These are phyloP conservation scores for Xerocomellus dryophilus DNA, from an alignment of 768 basidiomycete species.

Conservation along the genomic window DNA sequence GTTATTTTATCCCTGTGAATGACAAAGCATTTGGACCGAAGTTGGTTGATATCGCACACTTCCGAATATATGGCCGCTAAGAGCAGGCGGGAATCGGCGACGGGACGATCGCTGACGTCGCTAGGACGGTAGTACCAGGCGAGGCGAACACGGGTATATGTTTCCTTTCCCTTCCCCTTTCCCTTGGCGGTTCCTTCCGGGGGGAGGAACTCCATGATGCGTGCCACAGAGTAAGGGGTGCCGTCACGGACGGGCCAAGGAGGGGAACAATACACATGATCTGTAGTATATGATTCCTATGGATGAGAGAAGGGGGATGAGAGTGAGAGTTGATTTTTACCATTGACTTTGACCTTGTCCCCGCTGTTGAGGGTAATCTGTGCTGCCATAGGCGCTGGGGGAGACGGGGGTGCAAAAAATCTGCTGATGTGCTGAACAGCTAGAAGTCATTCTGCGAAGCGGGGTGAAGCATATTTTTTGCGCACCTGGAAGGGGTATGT, in stretches of 20 bases:
- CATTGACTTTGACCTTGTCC: conserved; percentile 82
- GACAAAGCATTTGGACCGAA: conserved; percentile 91
- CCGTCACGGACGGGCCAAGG: conserved; percentile 90
- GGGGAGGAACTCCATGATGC: conserved; percentile 95
- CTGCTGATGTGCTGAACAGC: conserved; percentile 8
- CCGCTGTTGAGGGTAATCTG: conserved; percentile 72
- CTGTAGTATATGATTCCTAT: conserved; percentile 47
- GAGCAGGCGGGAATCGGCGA: conserved; percentile 87
- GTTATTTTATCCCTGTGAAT: conserved; percentile 94
- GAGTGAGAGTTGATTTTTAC: conserved; percentile 43
- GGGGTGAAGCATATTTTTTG: conserved; percentile 16
- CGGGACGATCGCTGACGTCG: conserved; percentile 90
- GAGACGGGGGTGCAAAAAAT: conserved; percentile 30
- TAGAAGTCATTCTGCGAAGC: background rate
- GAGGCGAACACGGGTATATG: conserved; percentile 80
- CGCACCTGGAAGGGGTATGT: conserved; percentile 21
- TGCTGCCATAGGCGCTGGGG: conserved; percentile 23
- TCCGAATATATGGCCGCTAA: conserved; percentile 96
- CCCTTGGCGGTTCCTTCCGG: conserved; percentile 70
- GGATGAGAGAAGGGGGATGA: conserved; percentile 15
- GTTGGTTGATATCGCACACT: conserved; percentile 90
- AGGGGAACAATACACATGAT: conserved; percentile 96
- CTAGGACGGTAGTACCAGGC: conserved; percentile 97
- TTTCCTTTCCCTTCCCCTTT: conserved; percentile 62
- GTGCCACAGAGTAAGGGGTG: conserved; percentile 91